These are phyloP conservation scores for Raphanus sativus DNA, from an alignment of 345 rosid genomes.

Conservation along the genomic window DNA sequence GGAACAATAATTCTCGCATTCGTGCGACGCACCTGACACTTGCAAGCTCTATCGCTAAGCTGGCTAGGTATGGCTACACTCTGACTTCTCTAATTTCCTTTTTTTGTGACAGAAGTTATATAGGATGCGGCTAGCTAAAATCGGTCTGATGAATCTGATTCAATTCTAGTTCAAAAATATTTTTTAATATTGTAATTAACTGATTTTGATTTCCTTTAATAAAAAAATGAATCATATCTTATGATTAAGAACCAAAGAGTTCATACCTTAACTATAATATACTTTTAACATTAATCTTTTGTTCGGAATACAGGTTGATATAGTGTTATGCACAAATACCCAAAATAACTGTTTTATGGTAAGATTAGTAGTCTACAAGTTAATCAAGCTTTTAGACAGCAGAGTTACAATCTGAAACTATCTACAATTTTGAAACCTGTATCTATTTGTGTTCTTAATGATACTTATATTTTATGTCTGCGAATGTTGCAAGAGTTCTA, in stretches of 20 bases:
- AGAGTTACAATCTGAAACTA: background rate
- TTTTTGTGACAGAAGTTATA: background rate
- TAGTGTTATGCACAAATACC: background rate
- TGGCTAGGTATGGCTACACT: background rate
- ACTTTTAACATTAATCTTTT: background rate
- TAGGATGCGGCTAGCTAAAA: background rate
- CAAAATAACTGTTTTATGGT: background rate
- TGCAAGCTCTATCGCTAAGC: background rate
- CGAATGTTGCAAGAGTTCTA: conserved; percentile 13
- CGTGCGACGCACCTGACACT: conserved; percentile 8
- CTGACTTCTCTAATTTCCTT: background rate
- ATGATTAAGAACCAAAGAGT: background rate
- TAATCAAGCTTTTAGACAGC: background rate
- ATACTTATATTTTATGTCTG: background rate
- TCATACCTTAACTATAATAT: background rate
- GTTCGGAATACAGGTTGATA: background rate
- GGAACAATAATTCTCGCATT: conserved; percentile 6
- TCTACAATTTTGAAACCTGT: background rate
- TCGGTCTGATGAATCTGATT: background rate
- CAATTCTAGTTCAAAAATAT: background rate
- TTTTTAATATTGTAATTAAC: background rate
- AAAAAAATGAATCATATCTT: background rate
- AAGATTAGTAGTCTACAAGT: background rate
- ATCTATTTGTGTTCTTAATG: background rate
- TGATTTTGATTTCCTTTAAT: background rate